Percentiles rank a stretch among this genome's conserved stretches.
Evolutionary conservation across 2,329 filamentous ascomycete genomes (phyloP).

Genomic region (Cordyceps militaris): DNA sequence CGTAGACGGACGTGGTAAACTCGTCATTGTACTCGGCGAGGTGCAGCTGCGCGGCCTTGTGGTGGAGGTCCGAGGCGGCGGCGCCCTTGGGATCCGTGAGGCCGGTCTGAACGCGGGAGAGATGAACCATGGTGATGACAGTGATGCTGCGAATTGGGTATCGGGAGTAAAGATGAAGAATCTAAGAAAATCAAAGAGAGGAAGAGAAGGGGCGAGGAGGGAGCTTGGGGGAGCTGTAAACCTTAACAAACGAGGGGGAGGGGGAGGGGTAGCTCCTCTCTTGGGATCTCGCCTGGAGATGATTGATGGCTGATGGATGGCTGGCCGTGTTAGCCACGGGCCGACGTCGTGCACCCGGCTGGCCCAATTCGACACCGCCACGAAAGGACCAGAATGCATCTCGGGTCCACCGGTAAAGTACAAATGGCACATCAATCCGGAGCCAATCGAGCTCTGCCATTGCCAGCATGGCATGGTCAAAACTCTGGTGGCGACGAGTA

Average conservation of each 20-base stretch:
- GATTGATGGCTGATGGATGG: neutral
- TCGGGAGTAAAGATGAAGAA: neutral
- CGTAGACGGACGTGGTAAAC: slow-evolving; percentile 78
- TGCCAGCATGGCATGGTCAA: neutral
- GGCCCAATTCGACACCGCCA: slow-evolving; percentile 1
- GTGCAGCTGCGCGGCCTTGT: slow-evolving; percentile 37
- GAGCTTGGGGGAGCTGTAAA: neutral
- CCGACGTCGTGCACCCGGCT: neutral
- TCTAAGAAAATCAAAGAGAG: neutral
- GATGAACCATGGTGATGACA: slow-evolving; percentile 11
- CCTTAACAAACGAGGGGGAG: neutral
- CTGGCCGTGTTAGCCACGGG: neutral
- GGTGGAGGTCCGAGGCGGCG: slow-evolving; percentile 24
- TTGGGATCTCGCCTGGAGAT: no score
- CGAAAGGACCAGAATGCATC: neutral
- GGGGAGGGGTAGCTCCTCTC: neutral
- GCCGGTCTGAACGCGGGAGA: slow-evolving; percentile 10
- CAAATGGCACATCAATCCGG: neutral
- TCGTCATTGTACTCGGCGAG: slow-evolving; percentile 46
- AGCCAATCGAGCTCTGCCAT: neutral
- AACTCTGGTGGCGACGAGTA: neutral
- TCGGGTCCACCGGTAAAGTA: neutral
- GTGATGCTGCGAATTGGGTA: neutral
- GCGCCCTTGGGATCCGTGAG: neutral
- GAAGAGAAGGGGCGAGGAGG: neutral